Percentiles rank a stretch among this genome's conserved stretches.
Conservation (phyloP, 306 rosid genomes). For the Begonia masoniana region DNA sequence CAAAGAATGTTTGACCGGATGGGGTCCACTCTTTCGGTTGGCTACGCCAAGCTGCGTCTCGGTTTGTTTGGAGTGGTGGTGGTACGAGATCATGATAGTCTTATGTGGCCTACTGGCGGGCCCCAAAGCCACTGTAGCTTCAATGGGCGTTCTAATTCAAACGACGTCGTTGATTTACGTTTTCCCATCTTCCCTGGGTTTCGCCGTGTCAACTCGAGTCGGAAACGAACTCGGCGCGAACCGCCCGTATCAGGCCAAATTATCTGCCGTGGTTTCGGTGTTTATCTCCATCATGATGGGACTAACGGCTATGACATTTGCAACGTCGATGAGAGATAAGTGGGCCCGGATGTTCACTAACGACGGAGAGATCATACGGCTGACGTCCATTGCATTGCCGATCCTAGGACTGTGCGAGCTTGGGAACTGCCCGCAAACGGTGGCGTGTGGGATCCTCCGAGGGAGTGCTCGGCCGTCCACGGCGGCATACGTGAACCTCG, state of each 20-base stretch:
- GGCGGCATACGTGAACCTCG: conserved; percentile 68
- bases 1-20: conserved; percentile 50
- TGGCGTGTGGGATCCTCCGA: conserved; percentile 70
- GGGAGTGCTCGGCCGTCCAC: conserved; percentile 78
- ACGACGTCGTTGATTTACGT: conserved; percentile 80
- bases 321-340: conserved; percentile 30
- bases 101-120: conserved; percentile 57
- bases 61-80: conserved; percentile 97
- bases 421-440: conserved; percentile 95
- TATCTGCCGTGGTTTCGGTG: conserved; percentile 47
- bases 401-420: conserved; percentile 87
- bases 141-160: conserved; percentile 86
- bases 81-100: conserved; percentile 95
- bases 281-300: conserved; percentile 40
- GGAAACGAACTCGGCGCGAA: conserved; percentile 78
- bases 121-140: conserved; percentile 72
- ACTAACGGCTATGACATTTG: conserved; percentile 40
- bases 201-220: conserved; percentile 78
- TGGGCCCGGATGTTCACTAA: conserved; percentile 71
- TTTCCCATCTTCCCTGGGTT: conserved; percentile 67
- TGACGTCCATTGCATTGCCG: conserved; percentile 61
- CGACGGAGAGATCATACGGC: conserved; percentile 39
- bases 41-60: conserved; percentile 90
- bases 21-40: conserved; percentile 43
- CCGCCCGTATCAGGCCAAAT: conserved; percentile 26